Evolutionary conservation across 1,139 yeast species (phyloP).

Genomic region (Sugiyamaella xylanicola): DNA sequence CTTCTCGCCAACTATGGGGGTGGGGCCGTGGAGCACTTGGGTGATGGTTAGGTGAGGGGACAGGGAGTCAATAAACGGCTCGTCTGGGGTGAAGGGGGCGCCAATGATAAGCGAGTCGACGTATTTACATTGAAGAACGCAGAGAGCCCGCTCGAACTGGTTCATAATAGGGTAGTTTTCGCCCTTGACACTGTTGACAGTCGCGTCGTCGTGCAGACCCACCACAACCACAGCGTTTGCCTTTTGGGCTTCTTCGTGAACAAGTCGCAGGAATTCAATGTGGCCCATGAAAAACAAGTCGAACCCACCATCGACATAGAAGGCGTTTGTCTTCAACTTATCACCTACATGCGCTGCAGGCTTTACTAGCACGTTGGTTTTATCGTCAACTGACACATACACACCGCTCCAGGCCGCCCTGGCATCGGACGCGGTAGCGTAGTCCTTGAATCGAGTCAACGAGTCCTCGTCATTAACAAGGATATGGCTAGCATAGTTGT

Average conservation of each 20-base stretch:
- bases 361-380: slow-evolving; percentile 36
- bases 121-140: slow-evolving; percentile 83
- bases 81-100: slow-evolving; percentile 60
- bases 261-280: slow-evolving; percentile 63
- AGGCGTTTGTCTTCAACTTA: slow-evolving; percentile 39
- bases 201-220: slow-evolving; percentile 67
- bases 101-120: slow-evolving; percentile 76
- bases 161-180: slow-evolving; percentile 84
- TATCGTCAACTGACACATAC: slow-evolving; percentile 39
- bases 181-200: slow-evolving; percentile 62
- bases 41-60: slow-evolving; percentile 43
- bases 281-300: slow-evolving; percentile 95
- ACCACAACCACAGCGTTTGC: slow-evolving; percentile 57
- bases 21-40: slow-evolving; percentile 66
- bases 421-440: slow-evolving; percentile 73
- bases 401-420: slow-evolving; percentile 63
- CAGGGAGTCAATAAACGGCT: slow-evolving; percentile 42
- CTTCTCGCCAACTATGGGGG: slow-evolving; percentile 41
- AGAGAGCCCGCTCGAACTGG: slow-evolving; percentile 76
- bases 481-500: slow-evolving; percentile 30
- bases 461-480: slow-evolving; percentile 32
- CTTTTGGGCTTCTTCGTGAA: slow-evolving; percentile 43
- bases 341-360: slow-evolving; percentile 36
- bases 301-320: slow-evolving; percentile 81
- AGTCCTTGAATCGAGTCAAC: slow-evolving; percentile 50